Conservation (phyloP, 225 moss, liverwort and hornwort species). For the Pseudisothecium myosuroides region DNA sequence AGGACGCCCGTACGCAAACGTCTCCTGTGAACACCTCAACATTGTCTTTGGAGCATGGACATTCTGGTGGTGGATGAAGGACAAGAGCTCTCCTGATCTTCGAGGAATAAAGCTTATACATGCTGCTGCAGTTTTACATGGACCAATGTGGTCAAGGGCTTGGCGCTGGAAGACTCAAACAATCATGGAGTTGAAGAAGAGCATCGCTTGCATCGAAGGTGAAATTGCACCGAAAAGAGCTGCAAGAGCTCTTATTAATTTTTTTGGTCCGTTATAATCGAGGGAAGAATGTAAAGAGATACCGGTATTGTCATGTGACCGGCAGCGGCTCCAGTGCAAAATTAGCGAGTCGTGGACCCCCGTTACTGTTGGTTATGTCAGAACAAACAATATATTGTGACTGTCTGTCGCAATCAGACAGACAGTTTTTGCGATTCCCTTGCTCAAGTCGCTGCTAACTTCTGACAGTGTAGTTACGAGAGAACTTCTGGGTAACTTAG, state of each 20-base stretch:
- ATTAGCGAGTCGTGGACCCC: background rate
- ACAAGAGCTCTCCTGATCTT: background rate
- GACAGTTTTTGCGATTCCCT: background rate
- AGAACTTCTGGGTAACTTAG: background rate
- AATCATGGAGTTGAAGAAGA: background rate
- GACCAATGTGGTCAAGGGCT: background rate
- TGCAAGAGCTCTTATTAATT: background rate
- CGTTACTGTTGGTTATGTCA: background rate
- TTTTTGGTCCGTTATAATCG: conserved; percentile 11
- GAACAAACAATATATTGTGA: background rate
- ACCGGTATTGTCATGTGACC: background rate
- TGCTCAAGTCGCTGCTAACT: background rate
- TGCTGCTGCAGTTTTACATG: background rate
- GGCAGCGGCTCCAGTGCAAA: conserved; percentile 1
- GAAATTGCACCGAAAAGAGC: conserved; percentile 6
- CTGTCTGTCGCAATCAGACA: background rate
- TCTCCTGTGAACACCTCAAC: conserved; percentile 36
- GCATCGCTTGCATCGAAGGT: background rate
- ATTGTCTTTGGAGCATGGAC: conserved; percentile 29
- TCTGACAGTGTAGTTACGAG: background rate
- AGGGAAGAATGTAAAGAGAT: background rate
- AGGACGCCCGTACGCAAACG: conserved; percentile 36
- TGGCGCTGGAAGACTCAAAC: background rate
- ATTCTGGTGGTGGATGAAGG: conserved; percentile 17
- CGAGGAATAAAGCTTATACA: background rate